Percentiles rank a stretch among this genome's conserved stretches.
Evolutionary conservation across 192 early-diverging fungal species (phyloP).

Genomic region (Coemansia guatemalensis): DNA sequence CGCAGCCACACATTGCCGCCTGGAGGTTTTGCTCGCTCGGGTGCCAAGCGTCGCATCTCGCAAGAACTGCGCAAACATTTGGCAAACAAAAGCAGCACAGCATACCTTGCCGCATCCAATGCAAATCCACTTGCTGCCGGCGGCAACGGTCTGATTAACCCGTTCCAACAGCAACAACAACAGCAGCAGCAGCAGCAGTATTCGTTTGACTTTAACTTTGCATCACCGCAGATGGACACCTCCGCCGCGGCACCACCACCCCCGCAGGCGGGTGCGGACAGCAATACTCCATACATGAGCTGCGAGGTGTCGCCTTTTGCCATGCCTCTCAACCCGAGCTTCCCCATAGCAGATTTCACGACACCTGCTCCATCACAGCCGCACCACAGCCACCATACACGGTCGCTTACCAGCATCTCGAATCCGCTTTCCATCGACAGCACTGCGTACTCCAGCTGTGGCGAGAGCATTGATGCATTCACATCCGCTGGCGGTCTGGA

Average conservation of each 20-base stretch:
- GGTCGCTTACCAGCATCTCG: conserved; percentile 34
- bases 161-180: conserved; percentile 10
- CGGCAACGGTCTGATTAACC: background rate
- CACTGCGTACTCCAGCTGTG: conserved; percentile 19
- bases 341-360: conserved; percentile 47
- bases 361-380: background rate
- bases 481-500: conserved; percentile 18
- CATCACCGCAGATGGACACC: conserved; percentile 14
- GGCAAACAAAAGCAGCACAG: conserved; percentile 40
- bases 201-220: conserved; percentile 40
- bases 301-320: conserved; percentile 29
- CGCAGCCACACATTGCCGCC: conserved; percentile 52
- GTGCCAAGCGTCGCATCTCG: conserved; percentile 49
- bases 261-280: conserved; percentile 3
- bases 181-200: conserved; percentile 16
- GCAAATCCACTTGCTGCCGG: background rate
- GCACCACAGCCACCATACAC: conserved; percentile 18
- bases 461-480: conserved; percentile 22
- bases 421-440: conserved; percentile 23
- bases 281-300: conserved; percentile 16
- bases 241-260: conserved; percentile 3
- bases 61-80: conserved; percentile 53
- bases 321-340: conserved; percentile 51
- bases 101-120: conserved; percentile 21
- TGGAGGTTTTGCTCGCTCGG: conserved; percentile 30